Base-by-base conservation (phyloP, 176 grass and related monocot species). In the Musa acuminata region DNA sequence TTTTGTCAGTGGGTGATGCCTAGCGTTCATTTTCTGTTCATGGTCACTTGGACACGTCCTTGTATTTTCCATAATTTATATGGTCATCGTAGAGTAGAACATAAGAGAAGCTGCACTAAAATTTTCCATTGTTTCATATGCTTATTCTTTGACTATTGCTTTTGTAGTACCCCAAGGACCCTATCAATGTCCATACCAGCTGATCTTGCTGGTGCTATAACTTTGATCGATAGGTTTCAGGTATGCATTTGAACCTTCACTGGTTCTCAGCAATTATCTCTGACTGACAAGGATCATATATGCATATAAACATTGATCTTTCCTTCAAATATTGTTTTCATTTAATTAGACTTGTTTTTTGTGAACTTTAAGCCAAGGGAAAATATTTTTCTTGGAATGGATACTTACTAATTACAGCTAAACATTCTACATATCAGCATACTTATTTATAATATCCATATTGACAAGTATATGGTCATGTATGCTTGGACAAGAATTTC, bases 211-310 rank as follows among this genome's bases (percentile, higher is more conserved):
- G 96, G 96, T 50, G 88, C 96, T 64, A 95, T 99, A 77, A 87
- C 96, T n/a, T 84, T 99, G 2, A 99, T 95, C 6, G 91, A 99
- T 84, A 91, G 88, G 60, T 99, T 99, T 74, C 91, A 99, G 96
- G 95, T 98, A 75, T n/a, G 53, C 55, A 69, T 69, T 26, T 19
- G 11, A 8, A 25, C 69, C 55, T 70, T 81, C 63, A 29, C 58
- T 10, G 0, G 1, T 52, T 55, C 43, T 74, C 17, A n/a, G 43
- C 69, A 64, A 84, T 63, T 72, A 13, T 60, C 22, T 17, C 10
- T 67, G 35, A 43, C 35, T 43, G 16, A 21, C 20, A 76, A 1
- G 16, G 11, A 8, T 19, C 53, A 51, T 7, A 6, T 17, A 8
- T 67, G 67, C 11, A 1, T 7, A 55, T 55, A 16, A 25, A 26